Percentiles rank a stretch among this genome's conserved stretches.
phyloP scores from a whole-genome alignment of 495 filamentous ascomycete species.

The Talaromyces thailandensis region DNA sequence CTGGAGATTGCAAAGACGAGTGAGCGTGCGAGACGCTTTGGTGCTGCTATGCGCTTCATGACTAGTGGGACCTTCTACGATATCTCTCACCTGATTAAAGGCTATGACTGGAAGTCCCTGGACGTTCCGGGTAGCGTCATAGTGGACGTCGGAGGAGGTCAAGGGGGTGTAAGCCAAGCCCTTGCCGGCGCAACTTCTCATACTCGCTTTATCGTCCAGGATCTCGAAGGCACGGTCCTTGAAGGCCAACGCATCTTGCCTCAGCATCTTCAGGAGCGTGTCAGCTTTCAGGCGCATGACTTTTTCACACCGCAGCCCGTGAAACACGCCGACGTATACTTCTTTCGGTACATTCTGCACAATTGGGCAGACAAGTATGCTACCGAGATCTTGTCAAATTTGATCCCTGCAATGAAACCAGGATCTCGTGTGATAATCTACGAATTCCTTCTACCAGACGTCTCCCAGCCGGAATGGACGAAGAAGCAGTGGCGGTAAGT shows the following conservation, averaged over 20 bases:
- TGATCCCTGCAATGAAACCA: slow-evolving; percentile 47
- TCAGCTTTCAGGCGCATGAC: slow-evolving; percentile 28
- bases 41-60: slow-evolving; percentile 12
- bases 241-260: slow-evolving; percentile 12
- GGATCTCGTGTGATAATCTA: slow-evolving; percentile 21
- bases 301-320: slow-evolving; percentile 32
- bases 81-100: slow-evolving; percentile 20
- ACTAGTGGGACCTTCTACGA: slow-evolving; percentile 36
- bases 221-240: slow-evolving; percentile 22
- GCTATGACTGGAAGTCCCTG: slow-evolving; percentile 18
- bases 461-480: not conserved
- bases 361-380: slow-evolving; percentile 36
- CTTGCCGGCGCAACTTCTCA: slow-evolving; percentile 32
- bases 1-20: slow-evolving; percentile 7
- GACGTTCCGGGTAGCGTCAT: slow-evolving; percentile 24
- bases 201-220: slow-evolving; percentile 30
- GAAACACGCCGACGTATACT: slow-evolving; percentile 30
- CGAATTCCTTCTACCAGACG: not conserved
- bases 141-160: slow-evolving; percentile 41
- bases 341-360: slow-evolving; percentile 28
- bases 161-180: slow-evolving; percentile 39
- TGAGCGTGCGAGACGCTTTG: slow-evolving; percentile 17
- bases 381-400: slow-evolving; percentile 26
- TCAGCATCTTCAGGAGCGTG: slow-evolving; percentile 8
- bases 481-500: not conserved